phyloP scores from a whole-genome alignment of 257 asterid genomes.

The Ilex aquifolium region DNA sequence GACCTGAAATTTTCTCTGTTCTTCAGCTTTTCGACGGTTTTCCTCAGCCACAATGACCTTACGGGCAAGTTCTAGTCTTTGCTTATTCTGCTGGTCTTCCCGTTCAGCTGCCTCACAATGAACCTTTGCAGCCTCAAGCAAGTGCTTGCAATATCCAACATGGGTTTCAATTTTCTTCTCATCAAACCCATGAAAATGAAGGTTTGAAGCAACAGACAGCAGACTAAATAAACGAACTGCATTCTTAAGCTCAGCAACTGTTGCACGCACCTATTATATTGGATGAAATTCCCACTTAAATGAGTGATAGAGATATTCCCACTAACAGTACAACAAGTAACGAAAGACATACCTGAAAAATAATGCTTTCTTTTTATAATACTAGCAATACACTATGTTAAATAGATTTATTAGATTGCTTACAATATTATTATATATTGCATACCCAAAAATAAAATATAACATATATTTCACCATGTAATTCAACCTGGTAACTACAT shows the following conservation, averaged over 20 bases:
- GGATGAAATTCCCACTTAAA: slow-evolving; percentile 5
- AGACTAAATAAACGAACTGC: slow-evolving; percentile 95
- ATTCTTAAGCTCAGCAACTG: slow-evolving; percentile 92
- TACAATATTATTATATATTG: too few relatives aligned
- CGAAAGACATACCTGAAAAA: too few relatives aligned
- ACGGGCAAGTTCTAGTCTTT: slow-evolving; percentile 76
- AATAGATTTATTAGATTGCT: too few relatives aligned
- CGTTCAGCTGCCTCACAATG: slow-evolving; percentile 95
- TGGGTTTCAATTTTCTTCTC: slow-evolving; percentile 98
- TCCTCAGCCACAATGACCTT: slow-evolving; percentile 90
- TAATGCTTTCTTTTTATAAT: too few relatives aligned
- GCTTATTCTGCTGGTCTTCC: slow-evolving; percentile 75
- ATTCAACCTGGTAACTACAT: too few relatives aligned
- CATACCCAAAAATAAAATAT: too few relatives aligned
- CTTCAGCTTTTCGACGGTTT: slow-evolving; percentile 84
- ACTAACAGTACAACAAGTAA: too few relatives aligned
- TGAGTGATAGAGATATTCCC: too few relatives aligned
- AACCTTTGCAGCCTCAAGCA: slow-evolving; percentile 91
- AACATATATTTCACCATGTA: too few relatives aligned
- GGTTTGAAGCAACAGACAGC: slow-evolving; percentile 82
- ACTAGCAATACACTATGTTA: too few relatives aligned
- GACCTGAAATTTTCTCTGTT: slow-evolving; percentile 84
- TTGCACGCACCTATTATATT: slow-evolving; percentile 61
- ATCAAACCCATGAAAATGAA: slow-evolving; percentile 88
- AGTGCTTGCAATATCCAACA: slow-evolving; percentile 91